Evolutionary conservation across 2,329 filamentous ascomycete genomes (phyloP).

Genomic region (Calonectria pauciramosa): DNA sequence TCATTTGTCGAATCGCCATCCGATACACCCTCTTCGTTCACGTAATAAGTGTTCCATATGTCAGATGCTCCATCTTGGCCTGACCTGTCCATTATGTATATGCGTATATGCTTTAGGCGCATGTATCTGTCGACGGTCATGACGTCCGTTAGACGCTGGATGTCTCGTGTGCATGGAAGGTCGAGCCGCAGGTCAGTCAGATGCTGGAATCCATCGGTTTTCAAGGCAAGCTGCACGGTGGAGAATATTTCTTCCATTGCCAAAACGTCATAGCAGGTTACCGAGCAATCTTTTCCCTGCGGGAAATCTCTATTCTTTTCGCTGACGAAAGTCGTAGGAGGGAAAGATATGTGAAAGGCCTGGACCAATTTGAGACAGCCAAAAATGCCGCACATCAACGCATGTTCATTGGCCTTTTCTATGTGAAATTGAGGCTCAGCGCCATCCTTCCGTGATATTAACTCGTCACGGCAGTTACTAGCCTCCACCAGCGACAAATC

Average conservation of each 20-base stretch:
- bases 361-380: background rate
- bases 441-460: background rate
- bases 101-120: background rate
- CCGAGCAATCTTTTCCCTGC: background rate
- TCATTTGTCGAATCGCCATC: background rate
- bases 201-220: background rate
- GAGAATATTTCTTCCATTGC: background rate
- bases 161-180: background rate
- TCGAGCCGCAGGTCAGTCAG: background rate
- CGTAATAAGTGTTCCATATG: background rate
- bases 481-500: background rate
- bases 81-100: background rate
- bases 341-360: background rate
- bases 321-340: background rate
- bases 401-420: background rate
- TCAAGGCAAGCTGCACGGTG: background rate
- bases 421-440: background rate
- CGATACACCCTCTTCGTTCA: background rate
- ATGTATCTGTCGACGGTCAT: background rate
- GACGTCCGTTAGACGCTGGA: background rate
- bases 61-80: background rate
- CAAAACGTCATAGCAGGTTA: slow-evolving; percentile 1
- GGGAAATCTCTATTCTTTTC: too few relatives aligned
- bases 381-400: background rate
- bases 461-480: background rate